These are phyloP conservation scores for Paracoccidioides brasiliensis DNA, from an alignment of 2,329 filamentous ascomycete species.

Conservation along the genomic window DNA sequence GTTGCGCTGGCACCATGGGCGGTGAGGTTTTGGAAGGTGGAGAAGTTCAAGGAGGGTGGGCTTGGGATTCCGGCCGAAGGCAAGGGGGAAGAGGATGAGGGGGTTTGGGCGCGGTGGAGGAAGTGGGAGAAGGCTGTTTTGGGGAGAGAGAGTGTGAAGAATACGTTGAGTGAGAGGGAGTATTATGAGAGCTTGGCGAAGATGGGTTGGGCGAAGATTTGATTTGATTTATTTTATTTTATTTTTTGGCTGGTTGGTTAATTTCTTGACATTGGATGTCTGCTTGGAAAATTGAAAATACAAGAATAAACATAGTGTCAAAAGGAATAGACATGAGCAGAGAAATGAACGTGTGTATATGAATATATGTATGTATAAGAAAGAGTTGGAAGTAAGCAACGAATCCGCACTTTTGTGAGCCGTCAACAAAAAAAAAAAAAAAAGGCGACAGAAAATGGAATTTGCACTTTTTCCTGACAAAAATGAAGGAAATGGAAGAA, in stretches of 20 bases:
- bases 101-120: slow-evolving; percentile 51
- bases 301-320: no score
- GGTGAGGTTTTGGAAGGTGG: slow-evolving; percentile 57
- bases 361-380: no score
- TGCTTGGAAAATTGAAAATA: no score
- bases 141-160: slow-evolving; percentile 47
- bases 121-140: slow-evolving; percentile 50
- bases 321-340: no score
- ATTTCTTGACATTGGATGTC: not conserved
- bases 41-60: slow-evolving; percentile 54
- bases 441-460: not conserved
- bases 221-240: slow-evolving; percentile 30
- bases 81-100: slow-evolving; percentile 40
- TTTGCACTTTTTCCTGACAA: not conserved
- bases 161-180: slow-evolving; percentile 55
- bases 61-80: slow-evolving; percentile 38
- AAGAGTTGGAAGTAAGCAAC: no score
- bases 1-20: slow-evolving; percentile 62
- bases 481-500: no score
- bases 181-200: slow-evolving; percentile 52
- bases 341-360: no score
- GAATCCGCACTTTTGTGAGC: no score
- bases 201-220: slow-evolving; percentile 47
- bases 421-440: not conserved
- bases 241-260: not conserved